Conservation (phyloP, 345 rosid species). For the Litchi chinensis region DNA sequence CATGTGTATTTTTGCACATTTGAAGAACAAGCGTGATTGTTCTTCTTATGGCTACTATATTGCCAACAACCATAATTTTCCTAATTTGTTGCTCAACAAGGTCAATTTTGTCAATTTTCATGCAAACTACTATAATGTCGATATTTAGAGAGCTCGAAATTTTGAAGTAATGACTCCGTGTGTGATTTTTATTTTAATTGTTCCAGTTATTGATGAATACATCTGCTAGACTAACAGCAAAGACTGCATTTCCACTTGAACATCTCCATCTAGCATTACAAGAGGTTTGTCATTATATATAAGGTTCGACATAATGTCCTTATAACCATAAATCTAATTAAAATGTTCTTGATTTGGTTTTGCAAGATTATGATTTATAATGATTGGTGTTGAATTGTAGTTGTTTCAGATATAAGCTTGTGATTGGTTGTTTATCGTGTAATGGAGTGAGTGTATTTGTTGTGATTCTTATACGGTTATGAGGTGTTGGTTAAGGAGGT, state of each 20-base stretch:
- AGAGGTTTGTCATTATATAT: constrained; percentile 39
- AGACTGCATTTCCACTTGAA: constrained; percentile 46
- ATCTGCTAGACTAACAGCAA: constrained; percentile 41
- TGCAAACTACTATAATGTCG: not conserved
- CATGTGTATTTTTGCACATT: constrained; percentile 51
- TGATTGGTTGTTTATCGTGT: not conserved
- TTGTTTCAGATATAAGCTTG: too few species aligned
- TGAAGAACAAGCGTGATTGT: constrained; percentile 51
- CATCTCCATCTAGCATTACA: constrained; percentile 43
- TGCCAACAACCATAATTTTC: constrained; percentile 45
- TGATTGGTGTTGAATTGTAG: not conserved
- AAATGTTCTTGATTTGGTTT: not conserved
- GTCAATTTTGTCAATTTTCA: constrained; percentile 17
- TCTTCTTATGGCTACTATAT: constrained; percentile 54
- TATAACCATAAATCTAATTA: too few species aligned
- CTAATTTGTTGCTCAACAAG: constrained; percentile 55
- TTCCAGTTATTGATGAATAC: constrained; percentile 53
- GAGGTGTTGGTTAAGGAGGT: constrained; percentile 46
- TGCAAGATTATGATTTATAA: not conserved
- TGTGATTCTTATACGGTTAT: constrained; percentile 43
- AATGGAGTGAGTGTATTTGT: constrained; percentile 22
- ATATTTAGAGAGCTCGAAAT: not conserved
- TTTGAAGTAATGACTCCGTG: not conserved
- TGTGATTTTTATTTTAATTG: constrained; percentile 1
- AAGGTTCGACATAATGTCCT: too few species aligned